A percentile compares a stretch with the other conserved stretches of the same genome.
These are phyloP conservation scores for Epicoccum nigrum DNA, from an alignment of 2,329 filamentous ascomycete species.

Conservation along the genomic window DNA sequence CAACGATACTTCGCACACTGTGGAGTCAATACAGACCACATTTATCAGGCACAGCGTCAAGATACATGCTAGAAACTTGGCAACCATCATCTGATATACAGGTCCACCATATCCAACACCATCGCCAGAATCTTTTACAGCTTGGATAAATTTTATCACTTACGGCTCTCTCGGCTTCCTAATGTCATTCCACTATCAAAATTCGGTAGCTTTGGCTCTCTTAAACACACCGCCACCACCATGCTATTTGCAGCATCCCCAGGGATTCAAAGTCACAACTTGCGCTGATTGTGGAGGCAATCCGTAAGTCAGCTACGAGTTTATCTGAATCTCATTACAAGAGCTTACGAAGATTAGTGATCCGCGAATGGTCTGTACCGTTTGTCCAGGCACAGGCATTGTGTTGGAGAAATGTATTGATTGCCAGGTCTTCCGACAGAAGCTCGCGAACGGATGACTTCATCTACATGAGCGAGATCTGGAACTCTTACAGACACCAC, in stretches of 20 bases:
- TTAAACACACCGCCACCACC: not conserved
- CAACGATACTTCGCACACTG: not conserved
- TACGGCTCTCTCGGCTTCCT: not conserved
- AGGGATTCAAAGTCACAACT: conserved; percentile 8
- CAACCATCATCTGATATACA: no score
- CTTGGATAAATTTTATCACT: no score
- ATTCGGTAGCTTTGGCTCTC: no score
- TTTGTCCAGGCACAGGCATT: conserved; percentile 7
- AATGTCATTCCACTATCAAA: conserved; percentile 1
- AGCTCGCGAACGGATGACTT: not conserved
- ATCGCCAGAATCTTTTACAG: no score
- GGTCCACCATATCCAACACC: not conserved
- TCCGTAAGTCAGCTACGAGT: not conserved
- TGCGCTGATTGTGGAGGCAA: conserved; percentile 13
- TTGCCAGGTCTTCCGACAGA: conserved; percentile 5
- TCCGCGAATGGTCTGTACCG: conserved; percentile 1
- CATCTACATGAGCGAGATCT: no score
- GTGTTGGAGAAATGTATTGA: conserved; percentile 1
- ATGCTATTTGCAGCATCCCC: conserved; percentile 10
- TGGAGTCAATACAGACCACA: not conserved
- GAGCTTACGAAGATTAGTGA: not conserved
- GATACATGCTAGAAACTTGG: not conserved
- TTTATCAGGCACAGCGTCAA: not conserved
- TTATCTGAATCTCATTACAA: not conserved
- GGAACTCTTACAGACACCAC: no score